phyloP scores from a whole-genome alignment of 345 rosid species.

The Cardamine resedifolia region DNA sequence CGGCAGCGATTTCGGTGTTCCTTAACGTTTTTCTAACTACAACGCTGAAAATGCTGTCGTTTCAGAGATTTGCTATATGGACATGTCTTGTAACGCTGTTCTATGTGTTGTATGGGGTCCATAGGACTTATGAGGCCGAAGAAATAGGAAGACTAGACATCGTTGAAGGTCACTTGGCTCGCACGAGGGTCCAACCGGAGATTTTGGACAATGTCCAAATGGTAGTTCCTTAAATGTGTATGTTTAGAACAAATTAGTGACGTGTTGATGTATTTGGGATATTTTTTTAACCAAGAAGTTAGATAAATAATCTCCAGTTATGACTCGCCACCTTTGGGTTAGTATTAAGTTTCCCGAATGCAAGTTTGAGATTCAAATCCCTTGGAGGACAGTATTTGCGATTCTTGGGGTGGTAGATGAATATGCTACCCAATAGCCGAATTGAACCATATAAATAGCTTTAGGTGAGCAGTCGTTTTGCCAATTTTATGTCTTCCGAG shows the following conservation, averaged over 20 bases:
- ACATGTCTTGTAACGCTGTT: slow-evolving; percentile 61
- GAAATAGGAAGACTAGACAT: slow-evolving; percentile 46
- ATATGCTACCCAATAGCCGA: no score
- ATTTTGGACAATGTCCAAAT: slow-evolving; percentile 41
- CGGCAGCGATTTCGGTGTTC: slow-evolving; percentile 68
- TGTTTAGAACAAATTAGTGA: neutral
- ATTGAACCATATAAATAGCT: no score
- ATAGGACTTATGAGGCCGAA: slow-evolving; percentile 78
- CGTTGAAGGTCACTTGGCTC: slow-evolving; percentile 30
- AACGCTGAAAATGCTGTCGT: slow-evolving; percentile 57
- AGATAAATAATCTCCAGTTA: no score
- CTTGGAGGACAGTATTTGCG: no score
- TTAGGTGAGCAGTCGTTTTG: no score
- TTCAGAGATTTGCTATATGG: slow-evolving; percentile 75
- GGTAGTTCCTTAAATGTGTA: neutral
- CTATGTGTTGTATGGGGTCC: slow-evolving; percentile 85
- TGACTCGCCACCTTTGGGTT: no score
- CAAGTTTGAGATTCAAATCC: no score
- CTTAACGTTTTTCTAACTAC: slow-evolving; percentile 76
- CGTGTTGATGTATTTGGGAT: neutral
- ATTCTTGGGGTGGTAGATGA: no score
- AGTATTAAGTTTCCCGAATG: no score
- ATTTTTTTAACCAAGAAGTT: neutral
- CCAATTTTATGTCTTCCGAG: no score
- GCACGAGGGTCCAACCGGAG: slow-evolving; percentile 41